Evolutionary conservation across 1,139 yeast genomes (phyloP).

Genomic region (Sugiyamaella novakii): DNA sequence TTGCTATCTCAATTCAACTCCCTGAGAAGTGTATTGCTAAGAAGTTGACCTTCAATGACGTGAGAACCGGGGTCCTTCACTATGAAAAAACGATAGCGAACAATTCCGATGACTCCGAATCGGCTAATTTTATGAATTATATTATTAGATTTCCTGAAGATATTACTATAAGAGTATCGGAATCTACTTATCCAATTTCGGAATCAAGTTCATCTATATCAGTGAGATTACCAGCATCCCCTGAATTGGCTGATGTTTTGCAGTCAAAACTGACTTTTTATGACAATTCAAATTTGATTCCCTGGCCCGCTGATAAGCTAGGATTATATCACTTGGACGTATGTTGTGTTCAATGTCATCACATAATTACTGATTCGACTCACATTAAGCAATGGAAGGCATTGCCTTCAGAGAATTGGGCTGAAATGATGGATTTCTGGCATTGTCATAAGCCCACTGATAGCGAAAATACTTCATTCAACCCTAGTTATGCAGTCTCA

Average conservation of each 20-base stretch:
- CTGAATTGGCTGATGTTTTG: constrained; percentile 24
- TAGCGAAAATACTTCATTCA: constrained; percentile 32
- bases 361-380: constrained; percentile 17
- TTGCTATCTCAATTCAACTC: constrained; percentile 34
- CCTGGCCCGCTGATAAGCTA: constrained; percentile 32
- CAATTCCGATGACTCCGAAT: constrained; percentile 2
- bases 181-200: constrained; percentile 20
- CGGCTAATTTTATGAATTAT: neutral
- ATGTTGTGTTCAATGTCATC: constrained; percentile 22
- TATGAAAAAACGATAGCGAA: constrained; percentile 3
- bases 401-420: constrained; percentile 93
- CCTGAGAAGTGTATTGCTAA: constrained; percentile 23
- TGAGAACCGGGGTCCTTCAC: constrained; percentile 26
- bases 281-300: constrained; percentile 25
- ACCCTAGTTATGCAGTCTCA: constrained; percentile 35
- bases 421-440: constrained; percentile 97
- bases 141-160: constrained; percentile 31
- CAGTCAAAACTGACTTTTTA: constrained; percentile 18
- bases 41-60: constrained; percentile 26
- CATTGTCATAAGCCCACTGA: constrained; percentile 88
- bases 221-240: constrained; percentile 33
- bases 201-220: constrained; percentile 24
- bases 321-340: neutral
- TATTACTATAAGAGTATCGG: constrained; percentile 28
- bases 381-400: constrained; percentile 45